Evolutionary conservation across 257 asterid genomes (phyloP), one percentile per base, ranked within the genome.

Genomic region (Vinca minor): DNA sequence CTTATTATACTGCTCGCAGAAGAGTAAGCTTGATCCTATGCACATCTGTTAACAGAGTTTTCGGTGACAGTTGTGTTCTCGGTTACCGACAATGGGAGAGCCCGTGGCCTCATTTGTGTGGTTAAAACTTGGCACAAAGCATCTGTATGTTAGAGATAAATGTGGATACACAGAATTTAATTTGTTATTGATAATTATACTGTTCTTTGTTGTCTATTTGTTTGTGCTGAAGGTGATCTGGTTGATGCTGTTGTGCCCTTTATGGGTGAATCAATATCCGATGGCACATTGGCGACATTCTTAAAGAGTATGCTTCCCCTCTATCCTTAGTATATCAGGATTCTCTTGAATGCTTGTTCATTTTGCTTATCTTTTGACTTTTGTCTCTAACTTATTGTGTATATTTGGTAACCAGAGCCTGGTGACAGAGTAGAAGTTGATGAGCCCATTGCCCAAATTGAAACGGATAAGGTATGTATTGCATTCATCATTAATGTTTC

Each of bases 221-320:
- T 49, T 11, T 61, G 61, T 71, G 75, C 80, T 83, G 82, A 72
- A 73, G 94, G 88, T 61, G 95, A 88, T 71, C 59, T 73, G 54
- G 79, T 88, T 73, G 96, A 88, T 68, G 98, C 96, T 75, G 93
- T 91, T 42, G 98, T 91, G 31, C 98, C 98, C 21, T 84, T 71
- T 71, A 91, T 91, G 98, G 98, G 98, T 29, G 98, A 91, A 89
- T 91, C 98, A 23, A 88, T 86, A 69, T 86, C 69, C 55, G 98
- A 91, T 77, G 96, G 98, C 68, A 91, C 96, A 2, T 69, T 91
- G 56, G 96, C 96, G 9, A 76, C 81, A 1, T 86, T 91, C 84
- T 70, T 88, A 86, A 91, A 86, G 85, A 85, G 96, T 91, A 87
- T 25, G 82, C 66, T 18, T 42, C 58, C 66, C 65, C 50, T 69